Conservation (phyloP, 192 early-diverging fungal species). For the Powellomyces hirtus region DNA sequence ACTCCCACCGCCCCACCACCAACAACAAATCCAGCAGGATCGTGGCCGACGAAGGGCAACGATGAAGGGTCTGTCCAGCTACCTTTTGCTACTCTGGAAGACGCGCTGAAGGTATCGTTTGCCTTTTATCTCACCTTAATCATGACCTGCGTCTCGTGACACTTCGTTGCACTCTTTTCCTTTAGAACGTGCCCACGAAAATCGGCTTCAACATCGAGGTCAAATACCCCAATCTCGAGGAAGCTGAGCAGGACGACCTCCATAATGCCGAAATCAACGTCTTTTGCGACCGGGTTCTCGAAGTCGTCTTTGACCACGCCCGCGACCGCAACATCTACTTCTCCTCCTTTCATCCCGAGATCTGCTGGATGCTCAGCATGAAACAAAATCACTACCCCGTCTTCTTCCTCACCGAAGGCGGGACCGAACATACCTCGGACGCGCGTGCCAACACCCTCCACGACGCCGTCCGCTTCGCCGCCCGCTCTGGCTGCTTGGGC, state of each 20-base stretch:
- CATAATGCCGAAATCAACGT: constrained; percentile 75
- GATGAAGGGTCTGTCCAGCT: constrained; percentile 76
- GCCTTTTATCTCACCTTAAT: neutral
- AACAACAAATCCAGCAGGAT: neutral
- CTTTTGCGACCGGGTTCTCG: constrained; percentile 82
- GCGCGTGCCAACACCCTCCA: constrained; percentile 77
- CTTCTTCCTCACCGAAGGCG: constrained; percentile 89
- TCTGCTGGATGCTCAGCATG: constrained; percentile 76
- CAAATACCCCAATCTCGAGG: constrained; percentile 92
- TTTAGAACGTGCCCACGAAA: constrained; percentile 62
- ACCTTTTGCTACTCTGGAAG: constrained; percentile 82
- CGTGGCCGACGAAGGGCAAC: constrained; percentile 70
- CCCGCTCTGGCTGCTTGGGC: constrained; percentile 68
- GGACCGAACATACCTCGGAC: constrained; percentile 71
- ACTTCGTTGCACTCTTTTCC: neutral
- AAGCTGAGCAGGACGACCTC: constrained; percentile 76
- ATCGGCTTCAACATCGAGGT: constrained; percentile 94
- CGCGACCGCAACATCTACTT: constrained; percentile 74
- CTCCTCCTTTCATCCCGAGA: constrained; percentile 90
- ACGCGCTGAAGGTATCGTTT: constrained; percentile 47
- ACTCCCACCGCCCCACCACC: neutral
- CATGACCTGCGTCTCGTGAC: too few relatives aligned
- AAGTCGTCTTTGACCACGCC: constrained; percentile 67
- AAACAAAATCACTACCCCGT: constrained; percentile 88
- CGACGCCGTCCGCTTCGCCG: constrained; percentile 75